Base-by-base conservation (phyloP, 257 asterid species). In the Forsythia suspensa region DNA sequence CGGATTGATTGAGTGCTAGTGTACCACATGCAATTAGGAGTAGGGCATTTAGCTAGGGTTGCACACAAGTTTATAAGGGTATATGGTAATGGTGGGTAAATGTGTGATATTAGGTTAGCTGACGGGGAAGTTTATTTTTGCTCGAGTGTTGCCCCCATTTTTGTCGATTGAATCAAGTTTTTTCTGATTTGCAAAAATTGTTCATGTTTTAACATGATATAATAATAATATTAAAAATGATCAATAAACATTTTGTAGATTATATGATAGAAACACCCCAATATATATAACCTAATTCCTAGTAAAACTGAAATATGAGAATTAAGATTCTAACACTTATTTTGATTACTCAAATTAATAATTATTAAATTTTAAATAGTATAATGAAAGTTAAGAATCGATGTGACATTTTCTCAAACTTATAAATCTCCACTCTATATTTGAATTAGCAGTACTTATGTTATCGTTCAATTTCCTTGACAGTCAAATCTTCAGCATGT, bases 21-120 rank as follows among this genome's bases (percentile, higher is more conserved):
- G 39, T 77, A 65, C n/a, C 20, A 8, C 18, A 37, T 29, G 38
- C 70, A 48, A 65, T 70, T 70, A 77, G 78, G 77, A 77, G 24
- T 61, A 71, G 76, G 71, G 74, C 61, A 69, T 48, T 13, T 59
- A 29, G 34, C 34, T 29, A 66, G 46, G 1, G 83, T 80, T 72
- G 72, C 70, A 43, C 59, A 72, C 51, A 63, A 67, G 20, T 77
- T n/a, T 40, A 11, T 2, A 74, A 37, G 52, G 78, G 18, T 21
- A 48, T 48, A 48, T 13, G 6, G 6, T 29, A 29, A 29, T 29
- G 12, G 16, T 10, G 63, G 6, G 34, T 52, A 52, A 74, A 52
- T 57, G 70, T 57, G 57, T 74, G 52, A 9, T 70, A 11, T 9
- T 66, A 76, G 42, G n/a, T 72, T 15, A 73, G 41, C 34, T 38